phyloP scores from a whole-genome alignment of 768 basidiomycete species.

The Tricholoma hemisulphureum region DNA sequence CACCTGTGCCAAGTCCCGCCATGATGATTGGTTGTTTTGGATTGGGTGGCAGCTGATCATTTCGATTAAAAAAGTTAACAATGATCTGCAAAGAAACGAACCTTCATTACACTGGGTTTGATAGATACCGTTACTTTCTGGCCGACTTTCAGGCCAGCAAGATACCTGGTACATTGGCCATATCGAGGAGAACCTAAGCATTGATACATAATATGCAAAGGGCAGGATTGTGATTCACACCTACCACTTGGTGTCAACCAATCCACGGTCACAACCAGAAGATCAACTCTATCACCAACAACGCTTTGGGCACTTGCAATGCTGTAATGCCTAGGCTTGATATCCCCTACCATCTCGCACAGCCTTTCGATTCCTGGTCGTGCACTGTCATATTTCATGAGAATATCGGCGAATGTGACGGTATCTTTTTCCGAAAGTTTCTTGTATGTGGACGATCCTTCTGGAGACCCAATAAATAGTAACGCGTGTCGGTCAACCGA shows the following conservation, averaged over 20 bases:
- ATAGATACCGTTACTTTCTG: conserved; percentile 96
- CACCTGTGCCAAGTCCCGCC: conserved; percentile 97
- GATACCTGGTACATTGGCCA: conserved; percentile 96
- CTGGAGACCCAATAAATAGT: conserved; percentile 90
- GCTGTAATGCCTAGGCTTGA: conserved; percentile 97
- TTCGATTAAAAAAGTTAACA: not conserved
- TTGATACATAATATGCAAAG: not conserved
- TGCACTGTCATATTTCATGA: conserved; percentile 75
- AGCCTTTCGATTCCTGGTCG: conserved; percentile 79
- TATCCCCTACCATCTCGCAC: conserved; percentile 89
- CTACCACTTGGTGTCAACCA: conserved; percentile 85
- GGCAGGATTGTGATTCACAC: conserved; percentile 17
- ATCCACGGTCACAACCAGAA: conserved; percentile 94
- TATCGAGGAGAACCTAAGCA: conserved; percentile 66
- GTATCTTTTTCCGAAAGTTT: conserved; percentile 94
- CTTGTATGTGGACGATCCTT: conserved; percentile 91
- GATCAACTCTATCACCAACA: conserved; percentile 91
- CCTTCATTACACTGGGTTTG: conserved; percentile 99
- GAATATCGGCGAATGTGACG: conserved; percentile 86
- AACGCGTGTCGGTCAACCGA: conserved; percentile 75
- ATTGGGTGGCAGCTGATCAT: conserved; percentile 71
- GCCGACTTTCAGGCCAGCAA: conserved; percentile 77
- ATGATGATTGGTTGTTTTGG: conserved; percentile 91
- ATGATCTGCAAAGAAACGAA: conserved; percentile 28
- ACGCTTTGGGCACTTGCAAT: conserved; percentile 95